These are phyloP conservation scores for Nigrospora osmanthi DNA, from an alignment of 2,329 filamentous ascomycete genomes.

Conservation along the genomic window DNA sequence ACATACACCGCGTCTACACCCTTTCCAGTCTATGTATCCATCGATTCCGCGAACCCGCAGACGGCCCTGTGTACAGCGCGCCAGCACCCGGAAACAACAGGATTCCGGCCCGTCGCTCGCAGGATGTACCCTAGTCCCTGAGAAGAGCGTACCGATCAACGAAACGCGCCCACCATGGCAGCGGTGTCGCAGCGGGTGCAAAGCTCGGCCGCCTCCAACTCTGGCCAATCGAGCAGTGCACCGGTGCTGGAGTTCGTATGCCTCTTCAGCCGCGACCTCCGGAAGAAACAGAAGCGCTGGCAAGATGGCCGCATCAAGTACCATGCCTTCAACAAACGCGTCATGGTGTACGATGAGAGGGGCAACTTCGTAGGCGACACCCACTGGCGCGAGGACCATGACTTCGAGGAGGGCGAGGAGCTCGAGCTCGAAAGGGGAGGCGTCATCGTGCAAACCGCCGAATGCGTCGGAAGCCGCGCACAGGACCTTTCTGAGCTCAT, in stretches of 20 bases:
- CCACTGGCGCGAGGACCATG: conserved; percentile 65
- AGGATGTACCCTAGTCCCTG: no score
- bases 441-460: conserved; percentile 72
- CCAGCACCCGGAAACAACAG: no score
- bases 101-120: no score
- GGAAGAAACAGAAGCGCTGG: conserved; percentile 86
- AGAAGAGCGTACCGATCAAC: no score
- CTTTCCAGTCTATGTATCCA: no score
- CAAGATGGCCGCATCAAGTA: conserved; percentile 85
- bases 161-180: conserved; percentile 9
- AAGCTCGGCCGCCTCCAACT: conserved; percentile 3
- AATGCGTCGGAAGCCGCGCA: conserved; percentile 62
- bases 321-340: conserved; percentile 82
- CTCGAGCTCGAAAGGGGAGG: conserved; percentile 68
- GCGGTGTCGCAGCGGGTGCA: conserved; percentile 8
- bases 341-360: conserved; percentile 83
- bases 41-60: no score
- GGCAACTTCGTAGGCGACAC: conserved; percentile 78
- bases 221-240: conserved; percentile 30
- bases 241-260: conserved; percentile 76
- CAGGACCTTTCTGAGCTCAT: conserved; percentile 73
- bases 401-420: conserved; percentile 76
- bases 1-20: background rate
- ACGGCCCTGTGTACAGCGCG: no score
- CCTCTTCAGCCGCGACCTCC: conserved; percentile 79